phyloP scores from a whole-genome alignment of 208 protist genomes.

The Acanthamoeba sp. region DNA sequence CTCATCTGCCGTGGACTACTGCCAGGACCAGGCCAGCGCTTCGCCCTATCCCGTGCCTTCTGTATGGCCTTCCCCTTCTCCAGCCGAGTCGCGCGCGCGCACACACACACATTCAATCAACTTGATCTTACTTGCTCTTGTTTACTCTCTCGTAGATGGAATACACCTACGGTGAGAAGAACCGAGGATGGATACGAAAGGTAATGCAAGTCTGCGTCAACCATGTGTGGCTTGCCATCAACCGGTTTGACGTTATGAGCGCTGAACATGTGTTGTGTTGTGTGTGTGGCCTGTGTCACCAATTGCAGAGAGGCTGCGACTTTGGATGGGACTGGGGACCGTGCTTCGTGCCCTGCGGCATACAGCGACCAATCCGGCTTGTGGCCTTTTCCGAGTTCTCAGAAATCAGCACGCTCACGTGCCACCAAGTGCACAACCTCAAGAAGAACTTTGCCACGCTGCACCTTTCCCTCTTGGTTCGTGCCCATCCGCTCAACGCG shows the following conservation, averaged over 20 bases:
- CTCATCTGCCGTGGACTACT: slow-evolving; percentile 44
- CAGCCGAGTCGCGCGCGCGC: not conserved
- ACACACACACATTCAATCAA: no score
- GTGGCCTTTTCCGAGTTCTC: slow-evolving; percentile 50
- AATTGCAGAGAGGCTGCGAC: slow-evolving; percentile 35
- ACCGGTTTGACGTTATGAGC: no score
- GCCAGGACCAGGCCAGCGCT: slow-evolving; percentile 19
- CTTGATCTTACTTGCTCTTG: not conserved
- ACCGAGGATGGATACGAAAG: slow-evolving; percentile 51
- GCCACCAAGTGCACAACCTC: slow-evolving; percentile 48
- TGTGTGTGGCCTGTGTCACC: not conserved
- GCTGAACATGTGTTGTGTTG: no score
- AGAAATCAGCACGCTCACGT: slow-evolving; percentile 9
- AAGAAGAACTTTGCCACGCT: slow-evolving; percentile 17
- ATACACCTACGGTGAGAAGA: slow-evolving; percentile 46
- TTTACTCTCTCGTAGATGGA: slow-evolving; percentile 31
- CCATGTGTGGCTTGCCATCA: no score
- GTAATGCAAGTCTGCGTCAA: no score
- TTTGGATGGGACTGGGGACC: slow-evolving; percentile 89
- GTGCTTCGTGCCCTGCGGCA: slow-evolving; percentile 75
- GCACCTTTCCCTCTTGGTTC: slow-evolving; percentile 2
- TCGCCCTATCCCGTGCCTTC: slow-evolving; percentile 44
- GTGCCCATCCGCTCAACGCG: not conserved
- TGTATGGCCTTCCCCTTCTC: not conserved
- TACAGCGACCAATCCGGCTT: slow-evolving; percentile 69